Percentiles rank a stretch among this genome's conserved stretches.
phyloP scores from a whole-genome alignment of 2,329 filamentous ascomycete genomes.

The Samsoniella hepiali region DNA sequence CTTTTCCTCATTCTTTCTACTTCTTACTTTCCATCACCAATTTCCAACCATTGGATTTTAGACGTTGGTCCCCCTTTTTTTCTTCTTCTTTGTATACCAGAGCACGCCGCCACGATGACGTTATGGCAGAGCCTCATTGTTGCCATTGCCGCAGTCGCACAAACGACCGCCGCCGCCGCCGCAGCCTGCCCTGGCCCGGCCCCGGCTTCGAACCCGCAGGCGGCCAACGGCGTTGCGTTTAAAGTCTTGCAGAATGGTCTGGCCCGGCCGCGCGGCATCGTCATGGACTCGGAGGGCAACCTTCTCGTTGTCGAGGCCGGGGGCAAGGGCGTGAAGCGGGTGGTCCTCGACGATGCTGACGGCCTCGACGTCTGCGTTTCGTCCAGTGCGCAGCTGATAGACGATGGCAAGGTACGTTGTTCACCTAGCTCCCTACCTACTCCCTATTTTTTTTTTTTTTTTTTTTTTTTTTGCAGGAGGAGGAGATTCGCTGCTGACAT shows the following conservation, averaged over 20 bases:
- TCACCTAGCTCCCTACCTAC: too few species aligned
- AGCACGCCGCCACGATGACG: not conserved
- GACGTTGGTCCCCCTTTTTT: not conserved
- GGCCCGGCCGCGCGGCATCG: conserved; percentile 30
- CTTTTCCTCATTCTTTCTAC: not conserved
- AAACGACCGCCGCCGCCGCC: not conserved
- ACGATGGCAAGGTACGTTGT: conserved; percentile 26
- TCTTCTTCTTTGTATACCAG: not conserved
- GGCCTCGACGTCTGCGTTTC: conserved; percentile 30
- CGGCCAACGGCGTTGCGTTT: conserved; percentile 27
- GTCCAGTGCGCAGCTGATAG: conserved; percentile 28
- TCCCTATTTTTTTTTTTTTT: too few species aligned
- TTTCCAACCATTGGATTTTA: not conserved
- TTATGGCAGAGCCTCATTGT: conserved; percentile 1
- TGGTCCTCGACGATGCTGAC: conserved; percentile 32
- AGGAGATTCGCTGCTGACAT: not conserved
- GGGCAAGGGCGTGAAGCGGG: conserved; percentile 31
- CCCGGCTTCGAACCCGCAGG: conserved; percentile 18
- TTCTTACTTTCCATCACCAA: not conserved
- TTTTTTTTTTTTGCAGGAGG: too few species aligned
- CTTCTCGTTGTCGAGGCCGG: conserved; percentile 35
- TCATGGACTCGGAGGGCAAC: conserved; percentile 36
- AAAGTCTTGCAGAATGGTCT: conserved; percentile 29
- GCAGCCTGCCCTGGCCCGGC: conserved; percentile 13
- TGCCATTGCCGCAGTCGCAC: not conserved